phyloP scores from a whole-genome alignment of 495 filamentous ascomycete species.

The Immersiella caudata region DNA sequence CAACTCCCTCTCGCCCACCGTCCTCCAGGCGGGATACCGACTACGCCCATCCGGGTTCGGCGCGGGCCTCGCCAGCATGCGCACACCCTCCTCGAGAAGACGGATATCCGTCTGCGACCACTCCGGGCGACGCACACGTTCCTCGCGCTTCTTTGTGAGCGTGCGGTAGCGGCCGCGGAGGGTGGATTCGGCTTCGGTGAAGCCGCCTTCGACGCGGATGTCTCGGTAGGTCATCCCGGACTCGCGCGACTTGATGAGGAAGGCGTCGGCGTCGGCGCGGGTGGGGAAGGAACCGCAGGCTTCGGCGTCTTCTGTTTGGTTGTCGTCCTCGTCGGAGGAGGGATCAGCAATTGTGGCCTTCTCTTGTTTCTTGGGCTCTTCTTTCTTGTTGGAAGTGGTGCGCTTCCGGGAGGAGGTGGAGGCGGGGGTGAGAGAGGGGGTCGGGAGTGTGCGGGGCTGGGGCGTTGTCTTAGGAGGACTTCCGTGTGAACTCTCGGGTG shows the following conservation, averaged over 20 bases:
- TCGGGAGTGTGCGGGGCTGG: not conserved
- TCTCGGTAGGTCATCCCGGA: constrained; percentile 78
- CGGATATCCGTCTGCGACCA: constrained; percentile 81
- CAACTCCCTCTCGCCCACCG: constrained; percentile 2
- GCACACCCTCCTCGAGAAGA: constrained; percentile 49
- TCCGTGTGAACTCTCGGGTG: not conserved
- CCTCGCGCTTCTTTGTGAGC: constrained; percentile 73
- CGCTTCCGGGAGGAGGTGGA: not conserved
- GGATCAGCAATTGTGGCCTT: not conserved
- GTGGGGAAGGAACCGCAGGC: constrained; percentile 1
- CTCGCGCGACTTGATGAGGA: constrained; percentile 65
- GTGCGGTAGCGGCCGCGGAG: constrained; percentile 78
- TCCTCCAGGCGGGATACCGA: not conserved
- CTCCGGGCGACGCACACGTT: constrained; percentile 75
- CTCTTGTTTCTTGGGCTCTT: not conserved
- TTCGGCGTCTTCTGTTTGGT: not conserved
- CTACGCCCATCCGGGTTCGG: not conserved
- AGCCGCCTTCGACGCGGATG: constrained; percentile 67
- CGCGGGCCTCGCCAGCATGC: constrained; percentile 33
- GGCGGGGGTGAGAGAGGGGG: not conserved
- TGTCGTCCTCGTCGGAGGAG: not conserved
- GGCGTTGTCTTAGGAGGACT: not conserved
- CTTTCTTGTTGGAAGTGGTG: not conserved
- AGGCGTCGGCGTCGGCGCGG: constrained; percentile 54
- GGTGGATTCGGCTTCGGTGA: constrained; percentile 83